Conservation (phyloP, 768 basidiomycete species). For the Naganishia vaughanmartiniae region DNA sequence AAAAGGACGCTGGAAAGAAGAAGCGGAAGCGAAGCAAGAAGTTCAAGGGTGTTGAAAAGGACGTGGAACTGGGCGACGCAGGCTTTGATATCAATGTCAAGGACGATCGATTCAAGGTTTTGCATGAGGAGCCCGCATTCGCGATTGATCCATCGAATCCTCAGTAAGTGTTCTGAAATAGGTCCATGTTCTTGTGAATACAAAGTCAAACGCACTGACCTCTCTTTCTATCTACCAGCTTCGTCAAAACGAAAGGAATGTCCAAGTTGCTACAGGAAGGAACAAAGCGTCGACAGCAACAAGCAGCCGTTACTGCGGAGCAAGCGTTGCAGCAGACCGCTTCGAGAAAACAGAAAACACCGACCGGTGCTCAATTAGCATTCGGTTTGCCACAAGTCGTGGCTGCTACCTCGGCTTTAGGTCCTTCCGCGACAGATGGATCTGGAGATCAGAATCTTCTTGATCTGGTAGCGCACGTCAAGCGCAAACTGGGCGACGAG, state of each 20-base stretch:
- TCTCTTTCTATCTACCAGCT: constrained; percentile 58
- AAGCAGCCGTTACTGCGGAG: constrained; percentile 11
- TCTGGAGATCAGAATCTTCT: constrained; percentile 55
- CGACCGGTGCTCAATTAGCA: constrained; percentile 5
- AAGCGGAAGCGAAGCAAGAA: constrained; percentile 57
- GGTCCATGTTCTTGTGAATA: not conserved
- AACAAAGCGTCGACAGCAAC: constrained; percentile 59
- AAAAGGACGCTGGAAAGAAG: constrained; percentile 61
- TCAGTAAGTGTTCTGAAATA: constrained; percentile 61
- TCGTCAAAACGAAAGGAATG: constrained; percentile 92
- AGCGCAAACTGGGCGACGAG: constrained; percentile 62
- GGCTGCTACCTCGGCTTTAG: constrained; percentile 17
- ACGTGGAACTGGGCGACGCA: constrained; percentile 62
- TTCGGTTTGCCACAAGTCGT: constrained; percentile 11
- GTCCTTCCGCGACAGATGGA: constrained; percentile 2
- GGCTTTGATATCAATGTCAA: constrained; percentile 78
- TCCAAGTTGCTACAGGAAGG: constrained; percentile 76
- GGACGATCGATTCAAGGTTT: constrained; percentile 80
- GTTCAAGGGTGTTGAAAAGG: constrained; percentile 56
- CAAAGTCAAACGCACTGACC: not conserved
- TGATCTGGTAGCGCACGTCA: constrained; percentile 78
- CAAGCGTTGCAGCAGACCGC: constrained; percentile 24
- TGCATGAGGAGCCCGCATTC: constrained; percentile 86
- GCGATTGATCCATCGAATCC: constrained; percentile 96
- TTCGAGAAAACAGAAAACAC: constrained; percentile 6